Conservation (phyloP, 2,329 filamentous ascomycete species). For the Xylariaceae sp. region DNA sequence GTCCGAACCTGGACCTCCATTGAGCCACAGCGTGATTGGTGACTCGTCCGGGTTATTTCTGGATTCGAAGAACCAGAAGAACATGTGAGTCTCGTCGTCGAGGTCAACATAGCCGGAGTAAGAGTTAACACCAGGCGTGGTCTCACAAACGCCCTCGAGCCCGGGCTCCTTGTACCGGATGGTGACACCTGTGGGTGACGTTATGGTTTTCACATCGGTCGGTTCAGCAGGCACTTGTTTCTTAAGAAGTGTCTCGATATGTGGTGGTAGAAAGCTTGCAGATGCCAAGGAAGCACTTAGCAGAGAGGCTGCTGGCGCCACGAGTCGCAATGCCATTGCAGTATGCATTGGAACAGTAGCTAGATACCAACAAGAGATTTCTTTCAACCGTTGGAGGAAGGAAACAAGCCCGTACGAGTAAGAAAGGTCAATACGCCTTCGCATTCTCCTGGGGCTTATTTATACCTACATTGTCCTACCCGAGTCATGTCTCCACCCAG, state of each 20-base stretch:
- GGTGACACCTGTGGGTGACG: slow-evolving; percentile 49
- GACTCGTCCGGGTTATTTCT: slow-evolving; percentile 51
- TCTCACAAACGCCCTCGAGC: slow-evolving; percentile 54
- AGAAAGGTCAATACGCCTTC: no score
- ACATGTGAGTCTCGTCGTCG: slow-evolving; percentile 43
- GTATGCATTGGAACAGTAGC: background rate
- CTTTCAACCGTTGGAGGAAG: background rate
- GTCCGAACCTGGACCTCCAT: slow-evolving; percentile 61
- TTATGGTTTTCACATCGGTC: slow-evolving; percentile 51
- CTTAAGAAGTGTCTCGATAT: slow-evolving; percentile 35
- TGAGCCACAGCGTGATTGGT: slow-evolving; percentile 48
- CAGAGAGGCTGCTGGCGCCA: slow-evolving; percentile 27
- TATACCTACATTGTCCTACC: slow-evolving; percentile 6
- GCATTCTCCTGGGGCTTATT: slow-evolving; percentile 6
- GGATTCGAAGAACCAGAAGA: slow-evolving; percentile 55
- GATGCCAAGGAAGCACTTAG: slow-evolving; percentile 24
- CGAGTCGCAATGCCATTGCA: slow-evolving; percentile 16
- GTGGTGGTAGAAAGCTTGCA: slow-evolving; percentile 29
- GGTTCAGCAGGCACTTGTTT: slow-evolving; percentile 48
- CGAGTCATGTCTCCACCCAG: slow-evolving; percentile 7
- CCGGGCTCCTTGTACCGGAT: slow-evolving; percentile 60
- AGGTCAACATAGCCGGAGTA: slow-evolving; percentile 47
- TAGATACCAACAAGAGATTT: background rate
- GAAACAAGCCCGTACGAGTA: background rate
- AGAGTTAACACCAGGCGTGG: slow-evolving; percentile 56